Base-by-base conservation (phyloP, 179 eudicot genomes). In the Heliamphora pulchella region DNA sequence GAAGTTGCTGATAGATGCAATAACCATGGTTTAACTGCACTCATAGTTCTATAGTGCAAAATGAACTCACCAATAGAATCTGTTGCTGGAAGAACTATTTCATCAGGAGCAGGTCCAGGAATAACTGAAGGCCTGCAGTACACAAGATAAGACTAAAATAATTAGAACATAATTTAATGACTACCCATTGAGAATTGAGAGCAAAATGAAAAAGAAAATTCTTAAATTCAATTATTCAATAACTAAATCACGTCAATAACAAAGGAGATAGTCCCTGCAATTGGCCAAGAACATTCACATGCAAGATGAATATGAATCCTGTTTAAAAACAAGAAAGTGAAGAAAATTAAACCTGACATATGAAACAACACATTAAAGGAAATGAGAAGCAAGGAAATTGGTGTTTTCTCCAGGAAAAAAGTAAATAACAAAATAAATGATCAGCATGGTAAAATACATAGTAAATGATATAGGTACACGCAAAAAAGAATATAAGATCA, bases 41-140 rank as follows among this genome's bases (percentile, higher is more conserved):
- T 44, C 53, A 43, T 13, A 50, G 54, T 39, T 43, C 48, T 69
- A 44, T 17, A 31, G 59, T 48, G 47, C 7, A n/a, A 77, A 64
- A 47, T 62, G 61, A 58, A 87, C 91, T 69, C 72, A 93, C 98
- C 98, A 80, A 96, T 88, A 69, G 99, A 89, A 84, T 92, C 94
- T 64, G 90, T 70, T 13, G 90, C 87, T 73, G 96, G 98, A 82
- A 86, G 83, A 81, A 96, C 87, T 79, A 93, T 54, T 85, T 93
- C 98, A 83, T 93, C 99, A 53, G 98, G 98, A 81, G 88, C 91
- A 78, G 93, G 98, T 80, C 97, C 97, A 61, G 96, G 99, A 81
- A 96, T 92, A 81, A 88, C 85, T 70, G 97, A 91, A 20, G 98
- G 96, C 87, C 98, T 93, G 87, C 81, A 84, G 72, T 51, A 83